These are phyloP conservation scores for Collybiopsis confluens DNA, from an alignment of 768 basidiomycete genomes.

Conservation along the genomic window DNA sequence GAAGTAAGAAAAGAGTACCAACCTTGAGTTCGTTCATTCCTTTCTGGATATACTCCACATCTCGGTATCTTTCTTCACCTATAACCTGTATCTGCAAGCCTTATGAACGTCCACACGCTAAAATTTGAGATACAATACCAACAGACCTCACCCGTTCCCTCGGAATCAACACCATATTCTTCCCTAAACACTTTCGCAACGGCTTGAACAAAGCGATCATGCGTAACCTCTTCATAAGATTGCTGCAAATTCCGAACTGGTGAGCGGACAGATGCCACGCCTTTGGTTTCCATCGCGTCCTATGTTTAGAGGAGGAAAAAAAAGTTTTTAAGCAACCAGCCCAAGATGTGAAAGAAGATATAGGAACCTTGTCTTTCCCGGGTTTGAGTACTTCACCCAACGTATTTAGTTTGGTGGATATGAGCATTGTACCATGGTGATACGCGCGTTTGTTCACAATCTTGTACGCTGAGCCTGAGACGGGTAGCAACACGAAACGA, in stretches of 20 bases:
- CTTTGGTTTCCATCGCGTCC: slow-evolving; percentile 79
- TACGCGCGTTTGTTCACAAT: slow-evolving; percentile 88
- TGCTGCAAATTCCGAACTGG: slow-evolving; percentile 82
- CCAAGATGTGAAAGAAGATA: too few species aligned
- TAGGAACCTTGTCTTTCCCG: too few species aligned
- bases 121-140: too few species aligned
- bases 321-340: too few species aligned
- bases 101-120: too few species aligned
- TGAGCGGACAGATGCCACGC: slow-evolving; percentile 88
- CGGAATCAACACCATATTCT: slow-evolving; percentile 41
- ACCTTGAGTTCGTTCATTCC: slow-evolving; percentile 77
- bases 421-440: slow-evolving; percentile 98
- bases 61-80: slow-evolving; percentile 39
- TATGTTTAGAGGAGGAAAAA: slow-evolving; percentile 24
- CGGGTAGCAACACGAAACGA: slow-evolving; percentile 38
- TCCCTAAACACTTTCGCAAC: slow-evolving; percentile 64
- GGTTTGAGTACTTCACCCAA: slow-evolving; percentile 63
- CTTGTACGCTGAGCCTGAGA: slow-evolving; percentile 98
- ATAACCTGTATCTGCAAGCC: slow-evolving; percentile 36
- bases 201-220: slow-evolving; percentile 67
- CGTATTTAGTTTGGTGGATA: slow-evolving; percentile 69
- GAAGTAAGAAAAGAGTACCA: slow-evolving; percentile 20
- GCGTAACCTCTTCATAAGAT: slow-evolving; percentile 46
- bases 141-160: slow-evolving; percentile 21
- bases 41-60: slow-evolving; percentile 55